Evolutionary conservation across 768 basidiomycete genomes (phyloP), one percentile per base, ranked within the genome.

Genomic region (Leccinum incarnatum): DNA sequence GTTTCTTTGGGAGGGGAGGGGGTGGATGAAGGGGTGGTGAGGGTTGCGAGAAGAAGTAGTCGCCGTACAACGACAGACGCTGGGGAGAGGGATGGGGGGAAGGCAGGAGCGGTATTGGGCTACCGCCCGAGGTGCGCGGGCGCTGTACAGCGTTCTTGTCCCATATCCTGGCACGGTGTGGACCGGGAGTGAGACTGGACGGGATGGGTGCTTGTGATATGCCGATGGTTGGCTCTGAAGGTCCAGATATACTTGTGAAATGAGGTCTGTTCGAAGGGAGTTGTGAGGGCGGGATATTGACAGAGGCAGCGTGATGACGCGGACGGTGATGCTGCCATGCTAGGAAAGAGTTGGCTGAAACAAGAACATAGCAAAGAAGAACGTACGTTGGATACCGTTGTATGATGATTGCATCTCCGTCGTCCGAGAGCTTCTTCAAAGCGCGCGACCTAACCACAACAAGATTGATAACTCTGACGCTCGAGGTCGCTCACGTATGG

Each of bases 1-100:
- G 72, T 49, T 74, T 74, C 36, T 72, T 69, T 14, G 72, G 71
- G 3, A 73, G 51, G 21, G 72, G 71, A 17, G 74, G 72, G 19
- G 72, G 70, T 0, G 71, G 61, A 9, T 65, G 59, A 32, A 71
- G 69, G 30, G 73, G 48, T 17, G 55, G 25, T 4, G 25, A 52
- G 7, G 58, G 56, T 12, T 59, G 63, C 2, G 58, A 47, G 32
- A 55, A 62, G 54, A 74, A 65, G 48, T 70, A 67, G 51, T 72
- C 72, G 6, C 74, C 70, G 40, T 73, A 75, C 32, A 70, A 23
- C 2, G 72, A 67, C 1, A 59, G 51, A 14, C 50, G 64, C 5
- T 53, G 56, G 0, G 67, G 53, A 3, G 67, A 53, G 8, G 59
- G 40, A 48, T 63, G 57, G 52, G 63, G 36, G 14, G 58, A 54